A percentile compares a stretch with the other conserved stretches of the same genome.
Evolutionary conservation across 2,329 filamentous ascomycete species (phyloP).

Genomic region (Pseudogymnoascus sp.): DNA sequence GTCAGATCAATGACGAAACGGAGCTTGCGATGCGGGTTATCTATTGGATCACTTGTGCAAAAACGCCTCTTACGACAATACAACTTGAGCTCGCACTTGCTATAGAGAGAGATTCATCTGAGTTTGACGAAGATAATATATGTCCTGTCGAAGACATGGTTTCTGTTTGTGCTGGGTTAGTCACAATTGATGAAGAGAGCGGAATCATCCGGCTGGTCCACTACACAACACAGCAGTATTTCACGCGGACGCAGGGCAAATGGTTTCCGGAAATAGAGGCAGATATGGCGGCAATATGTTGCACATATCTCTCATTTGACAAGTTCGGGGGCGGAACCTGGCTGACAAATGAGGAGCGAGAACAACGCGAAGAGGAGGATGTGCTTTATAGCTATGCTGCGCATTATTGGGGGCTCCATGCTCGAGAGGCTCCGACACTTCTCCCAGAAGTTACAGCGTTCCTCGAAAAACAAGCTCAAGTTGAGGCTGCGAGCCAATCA

Average conservation of each 20-base stretch:
- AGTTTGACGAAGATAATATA: constrained; percentile 20
- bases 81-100: constrained; percentile 31
- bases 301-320: constrained; percentile 25
- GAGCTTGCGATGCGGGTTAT: constrained; percentile 27
- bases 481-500: constrained; percentile 11
- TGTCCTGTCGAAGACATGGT: constrained; percentile 13
- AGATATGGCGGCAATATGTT: constrained; percentile 16
- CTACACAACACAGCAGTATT: constrained; percentile 34
- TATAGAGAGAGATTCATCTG: constrained; percentile 16
- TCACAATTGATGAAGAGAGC: constrained; percentile 17
- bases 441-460: constrained; percentile 10
- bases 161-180: constrained; percentile 18
- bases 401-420: constrained; percentile 16
- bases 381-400: constrained; percentile 18
- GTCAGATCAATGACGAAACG: constrained; percentile 21
- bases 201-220: constrained; percentile 19
- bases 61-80: constrained; percentile 19
- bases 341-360: constrained; percentile 11
- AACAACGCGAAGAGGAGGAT: constrained; percentile 9
- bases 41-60: constrained; percentile 15
- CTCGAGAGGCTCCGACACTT: constrained; percentile 11
- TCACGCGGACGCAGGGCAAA: constrained; percentile 22
- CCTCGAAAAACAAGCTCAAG: constrained; percentile 8
- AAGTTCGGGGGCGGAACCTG: constrained; percentile 20
- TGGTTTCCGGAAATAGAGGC: constrained; percentile 13